phyloP scores from a whole-genome alignment of 352 stramenopile genomes.

The Pelagophyceae sp. region DNA sequence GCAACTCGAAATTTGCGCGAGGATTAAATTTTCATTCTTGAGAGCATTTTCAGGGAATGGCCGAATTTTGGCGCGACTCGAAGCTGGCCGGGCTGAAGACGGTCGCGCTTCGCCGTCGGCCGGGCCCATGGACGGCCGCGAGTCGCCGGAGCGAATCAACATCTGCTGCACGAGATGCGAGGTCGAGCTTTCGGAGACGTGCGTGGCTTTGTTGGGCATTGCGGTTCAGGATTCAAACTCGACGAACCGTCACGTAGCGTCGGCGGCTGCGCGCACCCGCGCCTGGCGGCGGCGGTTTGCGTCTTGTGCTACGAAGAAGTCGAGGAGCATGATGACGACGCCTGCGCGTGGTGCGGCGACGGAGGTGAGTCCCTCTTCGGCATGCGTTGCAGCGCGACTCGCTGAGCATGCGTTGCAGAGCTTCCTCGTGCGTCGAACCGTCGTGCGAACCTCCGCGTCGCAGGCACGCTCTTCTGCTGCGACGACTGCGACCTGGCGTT shows the following conservation, averaged over 20 bases:
- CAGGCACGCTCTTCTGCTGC: conserved; percentile 8
- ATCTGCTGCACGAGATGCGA: conserved; percentile 7
- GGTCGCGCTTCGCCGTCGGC: neutral
- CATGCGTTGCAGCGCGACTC: neutral
- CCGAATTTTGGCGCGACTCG: no score
- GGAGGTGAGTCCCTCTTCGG: neutral
- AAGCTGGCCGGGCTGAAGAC: no score
- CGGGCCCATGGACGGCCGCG: neutral
- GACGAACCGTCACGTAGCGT: neutral
- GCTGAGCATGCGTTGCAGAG: neutral
- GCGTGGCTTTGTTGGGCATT: neutral
- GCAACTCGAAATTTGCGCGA: no score
- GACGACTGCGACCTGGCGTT: conserved; percentile 4
- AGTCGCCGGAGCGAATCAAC: no score
- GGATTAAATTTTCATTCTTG: no score
- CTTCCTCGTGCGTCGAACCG: no score
- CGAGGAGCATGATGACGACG: neutral
- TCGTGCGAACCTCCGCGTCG: no score
- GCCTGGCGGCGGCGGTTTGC: neutral
- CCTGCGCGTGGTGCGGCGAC: conserved; percentile 11
- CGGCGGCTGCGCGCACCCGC: neutral
- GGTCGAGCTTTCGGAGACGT: neutral
- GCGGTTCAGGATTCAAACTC: neutral
- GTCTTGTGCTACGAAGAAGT: neutral
- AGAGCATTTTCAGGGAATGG: no score